Evolutionary conservation across 2,329 filamentous ascomycete species (phyloP), one percentile per base, ranked within the genome.

Genomic region (Cytospora schulzeri): DNA sequence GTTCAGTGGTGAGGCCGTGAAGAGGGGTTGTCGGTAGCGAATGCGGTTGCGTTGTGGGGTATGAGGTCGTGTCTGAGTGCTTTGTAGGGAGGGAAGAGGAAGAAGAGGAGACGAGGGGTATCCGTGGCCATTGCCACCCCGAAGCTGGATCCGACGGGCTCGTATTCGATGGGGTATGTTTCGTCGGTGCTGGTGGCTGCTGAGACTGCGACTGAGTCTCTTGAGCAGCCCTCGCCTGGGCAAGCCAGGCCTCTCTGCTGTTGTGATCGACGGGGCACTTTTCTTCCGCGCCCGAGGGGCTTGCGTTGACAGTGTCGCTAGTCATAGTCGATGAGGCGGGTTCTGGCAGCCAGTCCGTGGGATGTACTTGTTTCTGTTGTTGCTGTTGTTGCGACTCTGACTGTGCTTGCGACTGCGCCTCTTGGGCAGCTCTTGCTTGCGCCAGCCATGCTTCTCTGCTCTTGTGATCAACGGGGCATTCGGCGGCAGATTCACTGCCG

Each of bases 261-360:
- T 92, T 91, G 79, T 93, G 91, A 78, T 98, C 93, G 72, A 98
- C 92, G 6, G 95, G 95, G 73, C 95, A 98, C 64, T 82, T 82
- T 68, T 74, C 74, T 52, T 19, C 59, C 14, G 45, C n/a, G 45
- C 45, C 24, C 11, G 45, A 24, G n/a, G 22, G 45, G 55, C 8
- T 41, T 14, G 9, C 22, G 54, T 57, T n/a, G 29, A 51, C 17
- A 24, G 7, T 15, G 59, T 48, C 19, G 45, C n/a, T 48, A 8
- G n/a, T 24, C n/a, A n/a, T 24, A 14, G 24, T 48, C 45, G n/a
- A 24, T 9, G 45, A 48, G 41, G 41, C 17, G 5, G 19, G 19
- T 17, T 17, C 62, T 74, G 76, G 45, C 6, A 48, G n/a, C 45
- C 45, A 55, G 69, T 63, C 68, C 4, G 45, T 66, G 70, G 50